Evolutionary conservation across 1,139 yeast genomes (phyloP).

Genomic region (Martiniozyma asiatica): DNA sequence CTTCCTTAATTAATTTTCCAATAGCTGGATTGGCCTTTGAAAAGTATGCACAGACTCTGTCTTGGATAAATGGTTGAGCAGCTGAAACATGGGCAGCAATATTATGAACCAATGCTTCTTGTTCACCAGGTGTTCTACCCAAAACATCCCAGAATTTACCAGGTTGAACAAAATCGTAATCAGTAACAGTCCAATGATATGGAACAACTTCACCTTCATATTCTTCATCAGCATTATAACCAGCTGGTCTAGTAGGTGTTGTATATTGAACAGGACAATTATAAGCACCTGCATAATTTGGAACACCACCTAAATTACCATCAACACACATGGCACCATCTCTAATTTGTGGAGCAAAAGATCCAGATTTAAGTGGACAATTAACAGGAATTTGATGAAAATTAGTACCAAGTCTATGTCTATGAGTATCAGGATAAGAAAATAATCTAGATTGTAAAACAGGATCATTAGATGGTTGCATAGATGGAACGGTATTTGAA

Average conservation of each 20-base stretch:
- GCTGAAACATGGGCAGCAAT: conserved; percentile 60
- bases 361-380: conserved; percentile 46
- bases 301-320: conserved; percentile 76
- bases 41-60: conserved; percentile 69
- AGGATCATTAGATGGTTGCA: conserved; percentile 80
- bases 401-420: conserved; percentile 57
- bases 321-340: conserved; percentile 81
- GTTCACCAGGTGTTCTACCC: conserved; percentile 68
- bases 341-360: conserved; percentile 42
- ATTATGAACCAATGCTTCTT: conserved; percentile 73
- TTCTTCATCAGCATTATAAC: conserved; percentile 55
- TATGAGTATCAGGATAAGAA: conserved; percentile 78
- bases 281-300: conserved; percentile 61
- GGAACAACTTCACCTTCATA: conserved; percentile 85
- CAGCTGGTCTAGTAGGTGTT: conserved; percentile 14
- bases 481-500: conserved; percentile 72
- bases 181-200: conserved; percentile 76
- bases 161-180: conserved; percentile 50
- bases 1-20: conserved; percentile 51
- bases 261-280: conserved; percentile 25
- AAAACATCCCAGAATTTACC: conserved; percentile 61
- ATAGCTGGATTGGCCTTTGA: conserved; percentile 58
- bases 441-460: conserved; percentile 77
- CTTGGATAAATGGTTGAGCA: conserved; percentile 70
- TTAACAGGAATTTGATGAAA: conserved; percentile 67